These are phyloP conservation scores for Guyanaporus albipodus DNA, from an alignment of 768 basidiomycete genomes.

Conservation along the genomic window DNA sequence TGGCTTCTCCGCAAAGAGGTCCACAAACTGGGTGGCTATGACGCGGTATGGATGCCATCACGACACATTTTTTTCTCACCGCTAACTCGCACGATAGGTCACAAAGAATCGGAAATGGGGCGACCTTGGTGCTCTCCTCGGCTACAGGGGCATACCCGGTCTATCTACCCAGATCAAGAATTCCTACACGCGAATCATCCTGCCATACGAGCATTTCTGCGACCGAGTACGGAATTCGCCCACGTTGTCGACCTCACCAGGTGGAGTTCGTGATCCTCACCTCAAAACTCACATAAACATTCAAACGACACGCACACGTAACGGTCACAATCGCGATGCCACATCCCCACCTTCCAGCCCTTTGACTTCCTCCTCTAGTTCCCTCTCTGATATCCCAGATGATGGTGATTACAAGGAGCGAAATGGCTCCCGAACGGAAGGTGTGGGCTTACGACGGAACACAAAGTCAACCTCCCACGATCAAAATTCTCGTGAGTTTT, in stretches of 20 bases:
- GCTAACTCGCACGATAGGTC: slow-evolving; percentile 51
- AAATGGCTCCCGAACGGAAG: slow-evolving; percentile 39
- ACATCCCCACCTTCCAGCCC: slow-evolving; percentile 69
- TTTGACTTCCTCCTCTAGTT: slow-evolving; percentile 71
- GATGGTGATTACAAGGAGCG: slow-evolving; percentile 62
- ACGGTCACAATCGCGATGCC: slow-evolving; percentile 40
- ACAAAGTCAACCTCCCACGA: slow-evolving; percentile 52
- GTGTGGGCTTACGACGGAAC: slow-evolving; percentile 47
- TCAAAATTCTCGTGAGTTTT: slow-evolving; percentile 37
- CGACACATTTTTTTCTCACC: slow-evolving; percentile 19
- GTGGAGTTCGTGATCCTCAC: slow-evolving; percentile 44
- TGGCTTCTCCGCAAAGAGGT: slow-evolving; percentile 94
- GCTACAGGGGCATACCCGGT: slow-evolving; percentile 78
- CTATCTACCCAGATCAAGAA: slow-evolving; percentile 85
- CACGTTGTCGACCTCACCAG: slow-evolving; percentile 34
- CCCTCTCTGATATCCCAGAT: slow-evolving; percentile 76
- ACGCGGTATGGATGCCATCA: slow-evolving; percentile 54
- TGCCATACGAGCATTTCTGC: slow-evolving; percentile 93
- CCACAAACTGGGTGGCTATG: slow-evolving; percentile 81
- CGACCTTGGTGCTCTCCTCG: slow-evolving; percentile 75
- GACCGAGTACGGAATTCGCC: slow-evolving; percentile 70
- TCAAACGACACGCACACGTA: slow-evolving; percentile 38
- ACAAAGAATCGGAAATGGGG: slow-evolving; percentile 85
- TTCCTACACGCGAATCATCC: slow-evolving; percentile 86
- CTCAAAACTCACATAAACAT: slow-evolving; percentile 54